Percentiles rank a stretch among this genome's conserved stretches.
phyloP scores from a whole-genome alignment of 495 filamentous ascomycete genomes.

The Xylaria intraflava region DNA sequence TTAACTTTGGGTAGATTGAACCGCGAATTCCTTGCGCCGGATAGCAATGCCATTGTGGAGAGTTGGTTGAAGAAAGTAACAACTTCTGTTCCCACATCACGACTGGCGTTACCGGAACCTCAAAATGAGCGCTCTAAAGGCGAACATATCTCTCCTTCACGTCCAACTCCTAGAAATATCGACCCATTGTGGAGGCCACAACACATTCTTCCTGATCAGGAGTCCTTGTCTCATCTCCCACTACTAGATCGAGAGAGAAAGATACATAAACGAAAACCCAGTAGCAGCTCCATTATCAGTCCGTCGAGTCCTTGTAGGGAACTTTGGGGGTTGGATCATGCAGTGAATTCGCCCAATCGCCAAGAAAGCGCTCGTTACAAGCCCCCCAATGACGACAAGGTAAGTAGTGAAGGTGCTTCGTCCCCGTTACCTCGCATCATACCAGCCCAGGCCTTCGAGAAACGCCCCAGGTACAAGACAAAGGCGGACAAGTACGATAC shows the following conservation, averaged over 20 bases:
- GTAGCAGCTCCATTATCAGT: conserved; percentile 23
- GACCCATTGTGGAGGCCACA: conserved; percentile 24
- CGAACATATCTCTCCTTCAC: conserved; percentile 8
- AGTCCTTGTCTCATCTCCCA: conserved; percentile 1
- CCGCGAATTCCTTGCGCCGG: conserved; percentile 10
- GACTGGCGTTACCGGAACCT: conserved; percentile 10
- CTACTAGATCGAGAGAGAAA: conserved; percentile 4
- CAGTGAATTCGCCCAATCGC: conserved; percentile 4
- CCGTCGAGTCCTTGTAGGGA: not conserved
- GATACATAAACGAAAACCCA: conserved; percentile 12
- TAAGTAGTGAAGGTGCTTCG: conserved; percentile 10
- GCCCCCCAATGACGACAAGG: conserved; percentile 4
- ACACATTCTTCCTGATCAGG: conserved; percentile 16
- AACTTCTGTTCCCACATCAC: conserved; percentile 13
- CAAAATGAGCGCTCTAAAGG: conserved; percentile 7
- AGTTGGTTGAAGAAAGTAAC: conserved; percentile 31
- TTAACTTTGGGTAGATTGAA: conserved; percentile 10
- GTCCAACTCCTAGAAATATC: conserved; percentile 13
- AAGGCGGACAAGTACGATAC: conserved; percentile 50
- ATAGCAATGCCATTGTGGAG: conserved; percentile 23
- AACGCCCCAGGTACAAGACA: conserved; percentile 55
- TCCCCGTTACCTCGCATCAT: conserved; percentile 9
- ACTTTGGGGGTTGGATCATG: not conserved
- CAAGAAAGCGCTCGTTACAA: not conserved
- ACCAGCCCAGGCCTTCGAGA: conserved; percentile 40